Base-by-base conservation (phyloP, 2,329 filamentous ascomycete genomes). In the Colletotrichum chlorophyti region DNA sequence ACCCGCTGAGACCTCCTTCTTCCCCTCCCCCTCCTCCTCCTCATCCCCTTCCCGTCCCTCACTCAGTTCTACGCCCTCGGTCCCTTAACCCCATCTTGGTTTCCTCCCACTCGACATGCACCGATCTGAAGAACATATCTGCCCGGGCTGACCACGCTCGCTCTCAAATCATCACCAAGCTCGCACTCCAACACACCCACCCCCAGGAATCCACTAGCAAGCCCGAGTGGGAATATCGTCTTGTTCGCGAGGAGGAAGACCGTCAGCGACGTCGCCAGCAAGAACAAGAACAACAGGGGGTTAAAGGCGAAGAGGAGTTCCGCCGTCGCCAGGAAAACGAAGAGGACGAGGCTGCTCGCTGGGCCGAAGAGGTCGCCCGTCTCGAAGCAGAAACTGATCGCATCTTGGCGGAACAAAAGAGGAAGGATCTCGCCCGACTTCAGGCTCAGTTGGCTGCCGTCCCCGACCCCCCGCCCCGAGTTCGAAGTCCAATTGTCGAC, bases 361-460 rank as follows among this genome's bases (percentile, higher is more conserved):
- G 70, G 66, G 72, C 70, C 14, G 69, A 74, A 62, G 75, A 77
- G 61, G 66, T 68, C 41, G 76, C 77, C 53, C 78, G 74, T 53
- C 72, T 76, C 50, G 76, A 81, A 58, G 75, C 73, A 32, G 80
- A 83, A 63, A 79, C 75, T 29, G 74, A 82, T 63, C 76, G 79
- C 58, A 76, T 79, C 40, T 69, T 80, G 40, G 76, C 76, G 21
- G 79, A 83, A 62, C 79, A 82, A 66, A 80, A 79, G 69, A 78
- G 75, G 64, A 76, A 77, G 50, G 78, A 83, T 62, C 71, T 80
- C 19, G 74, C 75, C 45, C 75, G 78, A 51, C 72, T 80, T 19
- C 74, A 78, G 61, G 69, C 74, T 32, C 73, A 80, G 63, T 70
- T 80, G 32, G 72, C 71, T 29, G 74, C 70, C 9, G 65, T 69